These are phyloP conservation scores for Aschersonia sp. DNA, from an alignment of 2,329 filamentous ascomycete genomes.

Conservation along the genomic window DNA sequence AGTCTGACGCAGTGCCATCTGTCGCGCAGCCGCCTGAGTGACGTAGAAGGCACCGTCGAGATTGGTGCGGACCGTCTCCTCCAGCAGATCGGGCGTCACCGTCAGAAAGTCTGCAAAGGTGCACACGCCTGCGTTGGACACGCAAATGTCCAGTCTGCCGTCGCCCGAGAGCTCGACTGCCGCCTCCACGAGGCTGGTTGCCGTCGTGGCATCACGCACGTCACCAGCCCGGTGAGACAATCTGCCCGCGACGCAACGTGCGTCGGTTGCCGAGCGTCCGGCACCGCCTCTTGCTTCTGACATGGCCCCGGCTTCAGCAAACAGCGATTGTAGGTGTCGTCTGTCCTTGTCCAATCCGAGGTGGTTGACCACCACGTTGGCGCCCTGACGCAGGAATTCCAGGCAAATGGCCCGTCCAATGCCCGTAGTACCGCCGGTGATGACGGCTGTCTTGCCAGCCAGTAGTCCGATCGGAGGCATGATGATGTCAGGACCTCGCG, in stretches of 20 bases:
- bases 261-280: background rate
- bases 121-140: conserved; percentile 82
- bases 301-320: conserved; percentile 35
- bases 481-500: conserved; percentile 17
- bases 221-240: conserved; percentile 64
- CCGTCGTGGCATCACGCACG: conserved; percentile 61
- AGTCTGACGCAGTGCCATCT: conserved; percentile 54
- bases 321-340: conserved; percentile 35
- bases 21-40: conserved; percentile 69
- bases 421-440: conserved; percentile 76
- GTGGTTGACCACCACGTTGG: conserved; percentile 69
- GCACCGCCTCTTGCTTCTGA: background rate
- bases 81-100: conserved; percentile 55
- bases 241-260: conserved; percentile 17
- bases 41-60: conserved; percentile 81
- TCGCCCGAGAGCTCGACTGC: conserved; percentile 47
- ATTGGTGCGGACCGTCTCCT: conserved; percentile 63
- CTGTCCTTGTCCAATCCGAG: conserved; percentile 43
- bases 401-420: conserved; percentile 79
- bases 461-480: conserved; percentile 40
- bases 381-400: conserved; percentile 64
- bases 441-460: conserved; percentile 63
- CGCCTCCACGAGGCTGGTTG: conserved; percentile 48
- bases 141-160: conserved; percentile 55
- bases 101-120: conserved; percentile 77